These are phyloP conservation scores for Bacidia gigantensis DNA, from an alignment of 495 filamentous ascomycete genomes.

Conservation along the genomic window DNA sequence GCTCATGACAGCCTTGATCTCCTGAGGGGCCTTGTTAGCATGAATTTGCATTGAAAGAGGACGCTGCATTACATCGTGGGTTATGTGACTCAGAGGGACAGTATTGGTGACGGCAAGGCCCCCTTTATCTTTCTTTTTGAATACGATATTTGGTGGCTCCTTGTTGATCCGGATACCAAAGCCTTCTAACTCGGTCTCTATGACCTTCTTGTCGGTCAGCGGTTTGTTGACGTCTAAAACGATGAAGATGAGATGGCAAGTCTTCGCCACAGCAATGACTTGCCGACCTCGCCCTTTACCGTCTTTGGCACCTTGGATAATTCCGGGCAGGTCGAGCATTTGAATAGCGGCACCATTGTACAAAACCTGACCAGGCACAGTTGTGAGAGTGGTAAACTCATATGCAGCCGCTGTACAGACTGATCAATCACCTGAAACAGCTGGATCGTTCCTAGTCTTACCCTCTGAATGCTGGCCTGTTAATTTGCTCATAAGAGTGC, in stretches of 20 bases:
- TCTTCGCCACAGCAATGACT: slow-evolving; percentile 97
- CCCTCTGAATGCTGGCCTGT: slow-evolving; percentile 94
- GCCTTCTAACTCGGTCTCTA: slow-evolving; percentile 92
- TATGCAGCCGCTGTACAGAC: slow-evolving; percentile 62
- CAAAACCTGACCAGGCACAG: slow-evolving; percentile 87
- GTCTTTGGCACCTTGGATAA: slow-evolving; percentile 97
- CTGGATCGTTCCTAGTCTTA: slow-evolving; percentile 17
- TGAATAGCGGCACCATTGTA: slow-evolving; percentile 98
- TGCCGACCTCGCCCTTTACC: slow-evolving; percentile 96
- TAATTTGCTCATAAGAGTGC: slow-evolving; percentile 85
- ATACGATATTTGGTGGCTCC: slow-evolving; percentile 87
- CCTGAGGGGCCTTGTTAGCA: slow-evolving; percentile 32
- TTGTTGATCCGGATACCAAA: slow-evolving; percentile 99
- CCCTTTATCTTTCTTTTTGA: slow-evolving; percentile 99
- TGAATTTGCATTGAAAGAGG: background rate
- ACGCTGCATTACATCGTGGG: slow-evolving; percentile 53
- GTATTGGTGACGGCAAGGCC: slow-evolving; percentile 90
- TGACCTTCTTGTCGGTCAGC: slow-evolving; percentile 88
- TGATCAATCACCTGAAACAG: slow-evolving; percentile 1
- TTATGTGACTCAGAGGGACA: slow-evolving; percentile 79
- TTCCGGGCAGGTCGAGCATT: slow-evolving; percentile 97
- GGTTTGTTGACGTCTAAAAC: slow-evolving; percentile 98
- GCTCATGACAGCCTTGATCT: slow-evolving; percentile 94
- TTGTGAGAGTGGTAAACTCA: slow-evolving; percentile 96
- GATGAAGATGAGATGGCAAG: slow-evolving; percentile 97